These are phyloP conservation scores for Aspergillus floridensis DNA, from an alignment of 2,329 filamentous ascomycete genomes.

Conservation along the genomic window DNA sequence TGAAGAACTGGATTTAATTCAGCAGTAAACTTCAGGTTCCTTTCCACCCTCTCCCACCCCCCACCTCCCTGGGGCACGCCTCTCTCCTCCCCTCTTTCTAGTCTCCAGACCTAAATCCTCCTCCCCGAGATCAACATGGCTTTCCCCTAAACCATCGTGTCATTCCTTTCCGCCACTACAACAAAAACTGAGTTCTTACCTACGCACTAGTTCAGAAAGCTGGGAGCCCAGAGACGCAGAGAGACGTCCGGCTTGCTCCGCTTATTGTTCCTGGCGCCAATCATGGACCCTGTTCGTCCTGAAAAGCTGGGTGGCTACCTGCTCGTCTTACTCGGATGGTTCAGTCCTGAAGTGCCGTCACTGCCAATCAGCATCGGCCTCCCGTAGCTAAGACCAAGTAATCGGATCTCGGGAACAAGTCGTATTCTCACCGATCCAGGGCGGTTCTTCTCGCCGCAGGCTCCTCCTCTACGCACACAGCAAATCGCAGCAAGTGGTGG, in stretches of 20 bases:
- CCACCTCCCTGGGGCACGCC: neutral
- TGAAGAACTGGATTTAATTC: neutral
- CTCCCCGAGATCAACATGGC: neutral
- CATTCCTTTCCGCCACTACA: neutral
- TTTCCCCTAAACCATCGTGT: neutral
- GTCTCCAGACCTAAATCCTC: neutral
- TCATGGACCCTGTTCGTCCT: conserved; percentile 6
- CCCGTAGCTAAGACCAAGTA: conserved; percentile 7
- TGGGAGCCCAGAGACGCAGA: neutral
- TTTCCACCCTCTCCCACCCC: neutral
- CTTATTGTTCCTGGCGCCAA: conserved; percentile 9
- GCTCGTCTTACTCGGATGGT: neutral
- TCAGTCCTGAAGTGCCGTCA: neutral
- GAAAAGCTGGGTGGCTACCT: neutral
- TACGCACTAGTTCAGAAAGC: conserved; percentile 1
- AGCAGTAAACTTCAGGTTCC: neutral
- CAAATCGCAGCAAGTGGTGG: neutral
- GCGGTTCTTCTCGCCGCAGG: neutral
- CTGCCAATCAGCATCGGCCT: conserved; percentile 6
- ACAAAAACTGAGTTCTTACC: neutral
- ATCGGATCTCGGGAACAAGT: conserved; percentile 10
- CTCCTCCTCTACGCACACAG: neutral
- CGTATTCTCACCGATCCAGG: conserved; percentile 1
- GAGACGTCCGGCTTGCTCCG: neutral
- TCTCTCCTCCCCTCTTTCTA: neutral